Percentiles rank a stretch among this genome's conserved stretches.
Conservation (phyloP, 2,329 filamentous ascomycete species). For the Arthroderma sp. region DNA sequence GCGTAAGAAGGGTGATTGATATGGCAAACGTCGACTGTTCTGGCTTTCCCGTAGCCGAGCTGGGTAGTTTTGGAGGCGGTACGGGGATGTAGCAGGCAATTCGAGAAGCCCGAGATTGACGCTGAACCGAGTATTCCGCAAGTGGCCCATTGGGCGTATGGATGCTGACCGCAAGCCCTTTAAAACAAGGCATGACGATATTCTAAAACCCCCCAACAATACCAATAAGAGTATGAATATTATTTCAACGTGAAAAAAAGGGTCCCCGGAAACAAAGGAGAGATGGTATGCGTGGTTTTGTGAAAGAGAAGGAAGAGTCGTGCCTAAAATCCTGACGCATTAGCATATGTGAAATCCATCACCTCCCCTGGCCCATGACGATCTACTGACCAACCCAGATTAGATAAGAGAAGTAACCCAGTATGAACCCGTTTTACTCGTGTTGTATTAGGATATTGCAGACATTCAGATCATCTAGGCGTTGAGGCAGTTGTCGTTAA, state of each 20-base stretch:
- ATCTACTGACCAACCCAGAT: not conserved
- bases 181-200: conserved; percentile 76
- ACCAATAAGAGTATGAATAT: not conserved
- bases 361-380: not conserved
- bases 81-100: conserved; percentile 98
- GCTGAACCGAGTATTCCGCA: conserved; percentile 87
- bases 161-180: conserved; percentile 96
- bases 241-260: not conserved
- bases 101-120: conserved; percentile 76
- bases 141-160: conserved; percentile 71
- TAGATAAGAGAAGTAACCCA: not conserved
- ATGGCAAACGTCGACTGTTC: conserved; percentile 96
- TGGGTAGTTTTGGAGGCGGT: conserved; percentile 67
- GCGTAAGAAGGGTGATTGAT: conserved; percentile 87
- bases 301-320: not conserved
- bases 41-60: conserved; percentile 58
- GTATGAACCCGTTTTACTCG: not conserved
- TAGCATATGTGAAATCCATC: not conserved
- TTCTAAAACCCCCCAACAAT: not conserved
- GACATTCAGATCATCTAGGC: not conserved
- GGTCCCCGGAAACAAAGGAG: not conserved
- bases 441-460: not conserved
- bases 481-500: not conserved
- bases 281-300: not conserved
- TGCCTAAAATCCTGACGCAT: not conserved